Conservation (phyloP, 106 monocot species). For the Iris macrosiphon region DNA sequence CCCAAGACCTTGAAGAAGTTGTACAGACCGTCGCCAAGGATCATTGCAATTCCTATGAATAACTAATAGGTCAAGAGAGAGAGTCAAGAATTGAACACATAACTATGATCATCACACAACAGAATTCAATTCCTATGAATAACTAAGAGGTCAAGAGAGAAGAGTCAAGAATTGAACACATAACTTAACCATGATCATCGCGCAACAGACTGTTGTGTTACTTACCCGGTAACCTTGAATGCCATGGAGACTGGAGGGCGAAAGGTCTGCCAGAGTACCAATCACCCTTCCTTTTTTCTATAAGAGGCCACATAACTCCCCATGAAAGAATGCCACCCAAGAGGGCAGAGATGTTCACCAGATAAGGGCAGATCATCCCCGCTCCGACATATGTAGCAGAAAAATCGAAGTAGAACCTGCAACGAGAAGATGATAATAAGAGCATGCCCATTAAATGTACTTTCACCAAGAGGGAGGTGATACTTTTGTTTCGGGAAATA, state of each 20-base stretch:
- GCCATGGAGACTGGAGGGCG: slow-evolving; percentile 36
- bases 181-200: too few species aligned
- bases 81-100: too few species aligned
- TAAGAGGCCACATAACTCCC: slow-evolving; percentile 79
- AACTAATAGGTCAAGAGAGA: too few species aligned
- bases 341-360: slow-evolving; percentile 70
- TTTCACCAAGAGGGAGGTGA: too few species aligned
- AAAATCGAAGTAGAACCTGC: slow-evolving; percentile 74
- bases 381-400: slow-evolving; percentile 75
- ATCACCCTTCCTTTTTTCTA: slow-evolving; percentile 36
- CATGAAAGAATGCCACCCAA: slow-evolving; percentile 63
- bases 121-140: slow-evolving; percentile 70
- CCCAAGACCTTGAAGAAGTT: slow-evolving; percentile 49
- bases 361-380: slow-evolving; percentile 77
- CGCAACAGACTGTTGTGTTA: too few species aligned
- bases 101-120: too few species aligned
- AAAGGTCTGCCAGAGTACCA: slow-evolving; percentile 41
- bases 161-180: not conserved
- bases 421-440: not conserved
- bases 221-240: slow-evolving; percentile 68
- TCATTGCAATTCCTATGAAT: slow-evolving; percentile 59
- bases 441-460: not conserved
- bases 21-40: slow-evolving; percentile 78
- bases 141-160: slow-evolving; percentile 24
- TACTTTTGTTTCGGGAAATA: not conserved